phyloP scores from a whole-genome alignment of 257 asterid species.

The Leptodermis oblonga region DNA sequence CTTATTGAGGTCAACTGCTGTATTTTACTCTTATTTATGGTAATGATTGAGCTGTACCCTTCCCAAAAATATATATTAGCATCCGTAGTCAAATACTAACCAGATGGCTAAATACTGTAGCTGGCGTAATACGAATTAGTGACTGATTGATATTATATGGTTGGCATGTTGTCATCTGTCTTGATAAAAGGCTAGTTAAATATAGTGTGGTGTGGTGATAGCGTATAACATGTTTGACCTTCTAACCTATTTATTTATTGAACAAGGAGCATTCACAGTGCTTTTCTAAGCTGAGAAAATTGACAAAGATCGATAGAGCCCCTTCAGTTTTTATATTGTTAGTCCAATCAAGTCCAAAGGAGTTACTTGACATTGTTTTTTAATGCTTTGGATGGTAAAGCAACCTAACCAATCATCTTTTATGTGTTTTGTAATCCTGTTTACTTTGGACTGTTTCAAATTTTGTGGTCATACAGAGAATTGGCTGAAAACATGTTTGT shows the following conservation, averaged over 20 bases:
- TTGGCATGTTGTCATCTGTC: not conserved
- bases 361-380: not conserved
- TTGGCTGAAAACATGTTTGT: not conserved
- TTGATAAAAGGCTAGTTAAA: not conserved
- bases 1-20: not conserved
- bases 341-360: not conserved
- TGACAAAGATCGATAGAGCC: slow-evolving; percentile 14
- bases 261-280: not conserved
- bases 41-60: slow-evolving; percentile 4
- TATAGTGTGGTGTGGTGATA: not conserved
- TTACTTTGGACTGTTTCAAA: not conserved
- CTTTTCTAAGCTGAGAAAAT: not conserved
- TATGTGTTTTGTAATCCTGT: not conserved
- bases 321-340: not conserved
- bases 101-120: slow-evolving; percentile 2
- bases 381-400: not conserved
- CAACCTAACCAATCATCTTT: not conserved
- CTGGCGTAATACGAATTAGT: slow-evolving; percentile 10
- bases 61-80: slow-evolving; percentile 9
- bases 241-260: slow-evolving; percentile 7
- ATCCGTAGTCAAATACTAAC: not conserved
- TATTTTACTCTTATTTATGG: not conserved
- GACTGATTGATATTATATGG: not conserved
- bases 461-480: no score
- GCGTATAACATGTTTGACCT: not conserved